Percentiles rank a stretch among this genome's conserved stretches.
Evolutionary conservation across 805 yeast species (phyloP).

Genomic region (Myxozyma melibiosi): DNA sequence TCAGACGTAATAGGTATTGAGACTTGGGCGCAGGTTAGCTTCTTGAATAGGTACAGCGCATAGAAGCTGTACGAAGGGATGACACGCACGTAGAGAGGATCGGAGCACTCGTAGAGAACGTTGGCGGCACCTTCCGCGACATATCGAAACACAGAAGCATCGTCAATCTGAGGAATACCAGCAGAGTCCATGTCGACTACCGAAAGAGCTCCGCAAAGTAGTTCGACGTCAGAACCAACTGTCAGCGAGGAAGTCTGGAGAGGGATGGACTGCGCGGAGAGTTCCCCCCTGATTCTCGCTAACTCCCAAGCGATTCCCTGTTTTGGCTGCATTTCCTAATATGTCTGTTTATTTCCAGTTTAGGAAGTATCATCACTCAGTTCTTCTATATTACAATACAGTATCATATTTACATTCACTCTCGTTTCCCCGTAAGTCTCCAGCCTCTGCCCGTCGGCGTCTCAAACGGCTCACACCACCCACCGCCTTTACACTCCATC

Average conservation of each 20-base stretch:
- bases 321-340: too few relatives aligned
- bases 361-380: neutral
- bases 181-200: neutral
- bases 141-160: constrained; percentile 9
- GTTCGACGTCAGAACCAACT: too few relatives aligned
- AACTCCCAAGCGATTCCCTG: neutral
- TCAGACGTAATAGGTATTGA: constrained; percentile 16
- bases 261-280: too few relatives aligned
- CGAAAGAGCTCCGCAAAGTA: too few relatives aligned
- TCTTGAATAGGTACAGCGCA: neutral
- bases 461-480: constrained; percentile 56
- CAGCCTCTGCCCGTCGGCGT: constrained; percentile 66
- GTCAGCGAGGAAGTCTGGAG: too few relatives aligned
- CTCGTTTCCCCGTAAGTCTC: constrained; percentile 54
- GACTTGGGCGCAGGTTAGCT: constrained; percentile 2
- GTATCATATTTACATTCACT: neutral
- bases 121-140: constrained; percentile 33
- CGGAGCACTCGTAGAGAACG: constrained; percentile 15
- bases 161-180: neutral
- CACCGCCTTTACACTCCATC: constrained; percentile 58
- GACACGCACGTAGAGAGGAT: constrained; percentile 8
- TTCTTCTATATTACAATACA: neutral
- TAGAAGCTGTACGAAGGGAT: neutral
- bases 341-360: neutral
- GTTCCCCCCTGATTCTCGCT: neutral